phyloP scores from a whole-genome alignment of 768 basidiomycete species.

The Omphalotus guepiniiformis region DNA sequence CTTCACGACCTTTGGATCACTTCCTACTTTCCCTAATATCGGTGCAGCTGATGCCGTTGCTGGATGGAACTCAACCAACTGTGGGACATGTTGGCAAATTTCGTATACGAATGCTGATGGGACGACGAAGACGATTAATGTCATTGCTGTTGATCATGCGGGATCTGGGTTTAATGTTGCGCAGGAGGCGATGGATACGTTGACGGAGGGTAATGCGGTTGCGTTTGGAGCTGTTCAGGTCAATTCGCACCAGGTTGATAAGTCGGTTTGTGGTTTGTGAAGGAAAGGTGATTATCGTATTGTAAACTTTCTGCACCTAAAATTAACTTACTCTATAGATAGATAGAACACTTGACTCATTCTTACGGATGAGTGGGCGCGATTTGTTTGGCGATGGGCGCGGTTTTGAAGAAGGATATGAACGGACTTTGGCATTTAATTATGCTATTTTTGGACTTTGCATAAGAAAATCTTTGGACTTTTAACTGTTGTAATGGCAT shows the following conservation, averaged over 20 bases:
- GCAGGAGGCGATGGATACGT: conserved; percentile 5
- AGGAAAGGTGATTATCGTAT: too few relatives aligned
- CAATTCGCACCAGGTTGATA: not conserved
- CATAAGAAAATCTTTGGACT: too few relatives aligned
- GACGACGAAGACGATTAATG: conserved; percentile 32
- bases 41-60: conserved; percentile 49
- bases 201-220: conserved; percentile 7
- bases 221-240: conserved; percentile 3
- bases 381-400: too few relatives aligned
- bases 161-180: conserved; percentile 9
- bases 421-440: too few relatives aligned
- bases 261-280: not conserved
- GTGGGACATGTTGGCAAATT: conserved; percentile 60
- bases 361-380: too few relatives aligned
- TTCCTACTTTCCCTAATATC: conserved; percentile 59
- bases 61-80: conserved; percentile 47
- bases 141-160: conserved; percentile 52
- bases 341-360: too few relatives aligned
- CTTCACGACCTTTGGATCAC: conserved; percentile 45
- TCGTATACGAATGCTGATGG: conserved; percentile 36
- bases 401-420: too few relatives aligned
- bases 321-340: too few relatives aligned
- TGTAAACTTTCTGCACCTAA: too few relatives aligned
- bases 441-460: too few relatives aligned
- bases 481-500: too few relatives aligned